A percentile compares a stretch with the other conserved stretches of the same genome.
These are phyloP conservation scores for Boletus sensibilis DNA, from an alignment of 768 basidiomycete species.

Conservation along the genomic window DNA sequence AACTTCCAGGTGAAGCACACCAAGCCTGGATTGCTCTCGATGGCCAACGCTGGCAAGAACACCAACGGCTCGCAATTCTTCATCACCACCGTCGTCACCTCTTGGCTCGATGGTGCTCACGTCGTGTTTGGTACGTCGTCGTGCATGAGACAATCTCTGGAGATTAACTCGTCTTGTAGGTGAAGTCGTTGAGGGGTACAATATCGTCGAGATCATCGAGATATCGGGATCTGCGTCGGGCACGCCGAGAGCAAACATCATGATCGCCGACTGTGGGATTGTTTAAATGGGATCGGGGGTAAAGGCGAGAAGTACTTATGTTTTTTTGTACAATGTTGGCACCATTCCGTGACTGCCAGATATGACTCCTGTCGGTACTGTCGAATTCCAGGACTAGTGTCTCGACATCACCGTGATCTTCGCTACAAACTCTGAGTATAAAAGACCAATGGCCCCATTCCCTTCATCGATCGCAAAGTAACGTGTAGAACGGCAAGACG, in stretches of 20 bases:
- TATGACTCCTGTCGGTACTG: neutral
- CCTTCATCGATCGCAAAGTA: too few species aligned
- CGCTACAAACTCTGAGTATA: too few species aligned
- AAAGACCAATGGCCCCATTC: too few species aligned
- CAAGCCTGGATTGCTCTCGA: constrained; percentile 64
- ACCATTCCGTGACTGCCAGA: neutral
- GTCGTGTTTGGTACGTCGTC: constrained; percentile 76
- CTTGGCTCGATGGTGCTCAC: constrained; percentile 70
- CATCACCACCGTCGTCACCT: constrained; percentile 76
- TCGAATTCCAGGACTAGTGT: neutral
- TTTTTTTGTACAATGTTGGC: neutral
- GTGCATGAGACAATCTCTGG: neutral
- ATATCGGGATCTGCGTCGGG: neutral
- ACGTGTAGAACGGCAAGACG: too few species aligned
- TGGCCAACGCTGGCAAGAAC: constrained; percentile 78
- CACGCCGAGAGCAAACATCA: neutral
- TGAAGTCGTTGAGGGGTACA: constrained; percentile 3
- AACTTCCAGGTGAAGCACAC: constrained; percentile 78
- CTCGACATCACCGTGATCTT: too few species aligned
- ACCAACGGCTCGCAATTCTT: constrained; percentile 77
- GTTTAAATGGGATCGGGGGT: neutral
- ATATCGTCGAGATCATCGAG: neutral
- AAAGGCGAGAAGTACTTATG: neutral
- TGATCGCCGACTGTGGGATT: neutral
- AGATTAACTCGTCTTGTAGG: neutral